Conservation (phyloP, 768 basidiomycete genomes). For the Phanerochaete carnosa region DNA sequence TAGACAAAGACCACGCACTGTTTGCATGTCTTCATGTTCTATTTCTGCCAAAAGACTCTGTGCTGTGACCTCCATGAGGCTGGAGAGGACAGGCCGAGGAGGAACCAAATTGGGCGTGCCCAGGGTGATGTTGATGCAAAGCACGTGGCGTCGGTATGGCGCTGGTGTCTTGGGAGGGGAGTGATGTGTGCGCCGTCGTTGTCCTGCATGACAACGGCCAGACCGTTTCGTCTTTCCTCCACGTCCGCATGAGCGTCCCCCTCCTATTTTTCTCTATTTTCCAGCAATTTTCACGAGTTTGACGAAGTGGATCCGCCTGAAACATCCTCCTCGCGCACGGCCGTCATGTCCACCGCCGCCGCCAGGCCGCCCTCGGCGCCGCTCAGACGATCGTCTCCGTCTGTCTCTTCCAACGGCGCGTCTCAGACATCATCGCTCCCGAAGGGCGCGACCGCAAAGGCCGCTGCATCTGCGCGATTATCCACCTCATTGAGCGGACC, state of each 20-base stretch:
- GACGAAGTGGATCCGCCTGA: constrained; percentile 6
- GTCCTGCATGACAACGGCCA: constrained; percentile 15
- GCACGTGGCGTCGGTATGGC: constrained; percentile 8
- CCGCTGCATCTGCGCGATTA: constrained; percentile 57
- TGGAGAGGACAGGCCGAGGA: neutral
- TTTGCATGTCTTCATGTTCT: constrained; percentile 32
- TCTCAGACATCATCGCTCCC: constrained; percentile 41
- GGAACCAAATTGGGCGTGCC: neutral
- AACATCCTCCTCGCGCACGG: constrained; percentile 7
- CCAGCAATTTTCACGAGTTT: constrained; percentile 3
- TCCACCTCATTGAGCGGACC: constrained; percentile 47
- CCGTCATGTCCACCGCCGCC: constrained; percentile 44
- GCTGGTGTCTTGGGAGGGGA: neutral
- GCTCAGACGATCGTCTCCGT: constrained; percentile 41
- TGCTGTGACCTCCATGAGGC: constrained; percentile 4
- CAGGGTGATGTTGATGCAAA: neutral
- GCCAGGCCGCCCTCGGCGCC: constrained; percentile 43
- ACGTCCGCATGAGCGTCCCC: neutral
- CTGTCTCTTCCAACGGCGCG: constrained; percentile 39
- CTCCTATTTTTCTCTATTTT: constrained; percentile 6
- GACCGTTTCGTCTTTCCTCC: neutral
- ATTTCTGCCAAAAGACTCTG: constrained; percentile 31
- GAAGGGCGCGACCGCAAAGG: constrained; percentile 60
- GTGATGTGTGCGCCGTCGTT: constrained; percentile 9
- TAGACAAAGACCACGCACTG: constrained; percentile 21